Evolutionary conservation across 805 yeast genomes (phyloP).

Genomic region (Candida nemodendra): DNA sequence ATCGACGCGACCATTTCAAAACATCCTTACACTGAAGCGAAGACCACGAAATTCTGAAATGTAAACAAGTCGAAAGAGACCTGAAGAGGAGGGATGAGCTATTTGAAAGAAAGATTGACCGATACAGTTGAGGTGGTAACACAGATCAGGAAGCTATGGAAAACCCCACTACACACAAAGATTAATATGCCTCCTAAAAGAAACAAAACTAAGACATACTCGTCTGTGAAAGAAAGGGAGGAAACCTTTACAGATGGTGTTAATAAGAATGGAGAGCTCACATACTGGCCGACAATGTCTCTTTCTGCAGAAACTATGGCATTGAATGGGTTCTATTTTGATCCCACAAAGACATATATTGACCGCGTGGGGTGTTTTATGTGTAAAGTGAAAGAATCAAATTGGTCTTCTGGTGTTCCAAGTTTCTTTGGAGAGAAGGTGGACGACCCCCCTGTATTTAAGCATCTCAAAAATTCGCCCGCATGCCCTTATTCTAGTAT

Average conservation of each 20-base stretch:
- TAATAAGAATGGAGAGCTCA: slow-evolving; percentile 21
- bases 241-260: slow-evolving; percentile 19
- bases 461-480: slow-evolving; percentile 28
- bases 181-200: slow-evolving; percentile 9
- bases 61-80: too few relatives aligned
- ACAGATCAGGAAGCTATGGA: too few relatives aligned
- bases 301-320: slow-evolving; percentile 39
- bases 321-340: slow-evolving; percentile 58
- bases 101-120: too few relatives aligned
- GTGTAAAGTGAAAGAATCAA: slow-evolving; percentile 55
- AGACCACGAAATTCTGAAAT: too few relatives aligned
- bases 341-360: slow-evolving; percentile 44
- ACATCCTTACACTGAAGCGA: too few relatives aligned
- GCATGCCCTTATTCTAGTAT: slow-evolving; percentile 24
- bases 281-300: slow-evolving; percentile 32
- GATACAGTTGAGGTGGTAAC: too few relatives aligned
- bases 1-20: too few relatives aligned
- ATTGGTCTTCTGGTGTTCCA: slow-evolving; percentile 42
- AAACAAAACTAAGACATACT: slow-evolving; percentile 4
- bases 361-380: slow-evolving; percentile 58
- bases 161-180: too few relatives aligned
- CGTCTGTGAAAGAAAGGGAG: slow-evolving; percentile 20
- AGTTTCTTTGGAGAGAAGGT: slow-evolving; percentile 6
- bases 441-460: slow-evolving; percentile 20
- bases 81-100: too few relatives aligned